These are phyloP conservation scores for Gypsophila paniculata DNA, from an alignment of 179 eudicot genomes.

Conservation along the genomic window DNA sequence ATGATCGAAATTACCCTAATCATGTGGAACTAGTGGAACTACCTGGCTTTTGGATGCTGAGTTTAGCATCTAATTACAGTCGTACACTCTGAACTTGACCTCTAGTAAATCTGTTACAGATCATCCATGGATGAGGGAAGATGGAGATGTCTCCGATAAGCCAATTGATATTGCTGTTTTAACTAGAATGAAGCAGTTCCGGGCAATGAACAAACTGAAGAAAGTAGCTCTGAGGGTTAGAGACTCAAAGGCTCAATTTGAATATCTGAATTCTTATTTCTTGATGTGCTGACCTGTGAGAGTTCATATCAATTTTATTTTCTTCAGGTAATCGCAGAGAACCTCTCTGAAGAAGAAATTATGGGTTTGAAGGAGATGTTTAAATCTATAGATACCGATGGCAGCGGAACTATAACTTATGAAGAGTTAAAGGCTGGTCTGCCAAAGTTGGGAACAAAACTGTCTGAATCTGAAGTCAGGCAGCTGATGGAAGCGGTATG, in stretches of 20 bases:
- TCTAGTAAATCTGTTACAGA: slow-evolving; percentile 41
- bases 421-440: slow-evolving; percentile 92
- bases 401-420: slow-evolving; percentile 79
- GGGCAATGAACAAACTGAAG: slow-evolving; percentile 98
- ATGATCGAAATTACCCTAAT: background rate
- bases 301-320: slow-evolving; percentile 19
- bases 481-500: slow-evolving; percentile 96
- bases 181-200: slow-evolving; percentile 94
- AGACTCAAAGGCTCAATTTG: slow-evolving; percentile 14
- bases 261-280: background rate
- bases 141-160: slow-evolving; percentile 93
- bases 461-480: slow-evolving; percentile 81
- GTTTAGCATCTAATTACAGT: background rate
- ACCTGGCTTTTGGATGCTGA: background rate
- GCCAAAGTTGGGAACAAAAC: slow-evolving; percentile 79
- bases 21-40: slow-evolving; percentile 1
- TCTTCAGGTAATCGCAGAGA: slow-evolving; percentile 86
- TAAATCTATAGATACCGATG: slow-evolving; percentile 87
- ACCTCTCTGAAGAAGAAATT: slow-evolving; percentile 95
- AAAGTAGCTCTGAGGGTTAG: slow-evolving; percentile 91
- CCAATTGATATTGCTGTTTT: slow-evolving; percentile 93
- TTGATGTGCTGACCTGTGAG: background rate
- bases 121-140: slow-evolving; percentile 98
- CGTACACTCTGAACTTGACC: background rate
- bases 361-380: slow-evolving; percentile 96